Percentiles rank a stretch among this genome's conserved stretches.
Conservation (phyloP, 495 filamentous ascomycete genomes). For the Tuber magnatum region DNA sequence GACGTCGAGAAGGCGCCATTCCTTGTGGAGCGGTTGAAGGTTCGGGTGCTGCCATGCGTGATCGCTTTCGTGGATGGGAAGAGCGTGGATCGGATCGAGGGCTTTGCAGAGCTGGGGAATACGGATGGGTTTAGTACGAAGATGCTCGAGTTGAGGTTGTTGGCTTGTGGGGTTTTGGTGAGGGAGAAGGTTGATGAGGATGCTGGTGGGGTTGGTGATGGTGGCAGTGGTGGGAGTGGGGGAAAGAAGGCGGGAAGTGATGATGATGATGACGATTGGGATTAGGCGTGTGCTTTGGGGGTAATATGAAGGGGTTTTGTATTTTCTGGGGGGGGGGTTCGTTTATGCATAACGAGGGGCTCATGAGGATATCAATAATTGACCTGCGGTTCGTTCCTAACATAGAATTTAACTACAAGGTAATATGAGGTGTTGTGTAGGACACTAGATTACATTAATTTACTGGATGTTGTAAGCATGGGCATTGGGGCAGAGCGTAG, state of each 20-base stretch:
- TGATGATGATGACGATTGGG: conserved; percentile 60
- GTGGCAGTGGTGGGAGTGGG: conserved; percentile 40
- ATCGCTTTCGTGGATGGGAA: conserved; percentile 65
- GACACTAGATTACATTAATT: background rate
- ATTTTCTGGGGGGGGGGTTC: background rate
- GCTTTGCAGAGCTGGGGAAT: conserved; percentile 65
- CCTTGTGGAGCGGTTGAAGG: conserved; percentile 60
- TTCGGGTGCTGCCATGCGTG: conserved; percentile 67
- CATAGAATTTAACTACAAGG: background rate
- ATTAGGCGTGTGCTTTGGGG: conserved; percentile 46
- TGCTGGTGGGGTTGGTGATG: conserved; percentile 41
- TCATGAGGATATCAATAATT: background rate
- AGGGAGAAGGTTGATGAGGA: conserved; percentile 49
- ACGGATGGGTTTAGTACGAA: conserved; percentile 57
- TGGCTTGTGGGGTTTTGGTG: conserved; percentile 54
- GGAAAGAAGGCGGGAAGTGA: conserved; percentile 44
- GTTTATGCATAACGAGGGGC: background rate
- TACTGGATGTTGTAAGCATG: background rate
- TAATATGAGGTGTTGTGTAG: background rate
- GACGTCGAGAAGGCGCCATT: conserved; percentile 69
- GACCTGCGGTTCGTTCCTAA: background rate
- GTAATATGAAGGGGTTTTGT: background rate
- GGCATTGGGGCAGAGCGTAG: background rate
- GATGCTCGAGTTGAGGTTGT: conserved; percentile 58
- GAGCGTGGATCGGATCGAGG: conserved; percentile 60